Percentiles rank a stretch among this genome's conserved stretches.
phyloP scores from a whole-genome alignment of 306 rosid species.

The Senna tora region DNA sequence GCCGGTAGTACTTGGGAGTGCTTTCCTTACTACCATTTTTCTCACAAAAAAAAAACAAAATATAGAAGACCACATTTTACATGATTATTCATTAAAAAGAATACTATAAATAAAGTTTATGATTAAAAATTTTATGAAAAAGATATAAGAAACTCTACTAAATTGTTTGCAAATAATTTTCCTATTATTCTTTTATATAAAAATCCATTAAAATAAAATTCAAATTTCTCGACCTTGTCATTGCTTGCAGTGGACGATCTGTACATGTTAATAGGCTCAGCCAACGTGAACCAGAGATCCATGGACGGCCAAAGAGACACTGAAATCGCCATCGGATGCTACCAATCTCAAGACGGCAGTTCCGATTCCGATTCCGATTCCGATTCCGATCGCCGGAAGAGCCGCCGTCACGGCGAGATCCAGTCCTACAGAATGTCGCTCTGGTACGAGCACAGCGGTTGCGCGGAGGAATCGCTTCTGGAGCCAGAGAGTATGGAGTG shows the following conservation, averaged over 20 bases:
- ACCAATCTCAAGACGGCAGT: conserved; percentile 46
- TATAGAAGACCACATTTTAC: too few species aligned
- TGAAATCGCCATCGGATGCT: conserved; percentile 88
- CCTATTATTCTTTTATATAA: too few species aligned
- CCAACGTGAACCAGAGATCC: conserved; percentile 93
- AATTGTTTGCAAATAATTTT: too few species aligned
- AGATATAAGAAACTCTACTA: too few species aligned
- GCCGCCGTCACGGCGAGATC: conserved; percentile 44
- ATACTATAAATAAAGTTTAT: too few species aligned
- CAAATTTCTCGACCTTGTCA: neutral
- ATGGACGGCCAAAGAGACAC: conserved; percentile 95
- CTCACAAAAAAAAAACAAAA: too few species aligned
- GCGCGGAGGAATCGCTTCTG: conserved; percentile 41
- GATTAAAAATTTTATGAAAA: too few species aligned
- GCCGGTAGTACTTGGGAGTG: too few species aligned
- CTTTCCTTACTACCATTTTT: too few species aligned
- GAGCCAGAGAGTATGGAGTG: conserved; percentile 52
- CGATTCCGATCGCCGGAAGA: neutral
- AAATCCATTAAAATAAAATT: too few species aligned
- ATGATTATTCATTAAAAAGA: too few species aligned
- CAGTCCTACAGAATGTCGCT: conserved; percentile 70
- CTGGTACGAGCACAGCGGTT: conserved; percentile 84
- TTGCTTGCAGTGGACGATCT: conserved; percentile 77
- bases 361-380: neutral
- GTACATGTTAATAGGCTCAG: conserved; percentile 89